A percentile compares a stretch with the other conserved stretches of the same genome.
Conservation (phyloP, 371 early-diverging fungal species). For the Nematocida major region DNA sequence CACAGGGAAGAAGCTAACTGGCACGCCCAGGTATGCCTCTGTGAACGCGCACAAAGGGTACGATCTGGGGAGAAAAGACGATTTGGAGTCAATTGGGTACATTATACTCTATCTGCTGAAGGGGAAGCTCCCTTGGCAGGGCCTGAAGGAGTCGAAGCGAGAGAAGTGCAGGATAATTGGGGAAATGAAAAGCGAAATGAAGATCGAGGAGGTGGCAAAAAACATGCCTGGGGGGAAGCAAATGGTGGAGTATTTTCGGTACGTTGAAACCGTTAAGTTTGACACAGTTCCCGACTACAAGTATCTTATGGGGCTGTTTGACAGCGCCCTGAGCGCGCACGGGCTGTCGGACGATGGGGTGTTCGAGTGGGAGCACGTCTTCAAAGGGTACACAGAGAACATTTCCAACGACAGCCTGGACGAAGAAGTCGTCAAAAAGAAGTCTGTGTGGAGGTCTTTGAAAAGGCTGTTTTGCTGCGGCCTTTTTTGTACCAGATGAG, state of each 20-base stretch:
- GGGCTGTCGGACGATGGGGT: constrained; percentile 63
- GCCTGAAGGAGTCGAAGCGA: constrained; percentile 87
- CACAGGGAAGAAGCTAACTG: constrained; percentile 92
- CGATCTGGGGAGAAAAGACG: constrained; percentile 97
- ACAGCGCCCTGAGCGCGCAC: constrained; percentile 83
- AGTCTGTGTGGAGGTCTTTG: neutral
- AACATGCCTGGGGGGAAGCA: constrained; percentile 87
- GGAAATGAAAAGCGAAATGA: constrained; percentile 95
- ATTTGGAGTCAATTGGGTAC: constrained; percentile 93
- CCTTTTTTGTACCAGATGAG: neutral
- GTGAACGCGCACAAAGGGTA: constrained; percentile 94
- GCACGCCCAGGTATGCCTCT: constrained; percentile 96
- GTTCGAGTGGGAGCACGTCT: constrained; percentile 58
- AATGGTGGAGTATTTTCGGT: constrained; percentile 76
- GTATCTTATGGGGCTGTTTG: constrained; percentile 85
- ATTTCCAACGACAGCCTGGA: constrained; percentile 29
- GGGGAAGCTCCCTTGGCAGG: constrained; percentile 98
- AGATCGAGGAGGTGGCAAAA: constrained; percentile 81
- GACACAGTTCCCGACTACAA: constrained; percentile 96
- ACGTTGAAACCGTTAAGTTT: constrained; percentile 84
- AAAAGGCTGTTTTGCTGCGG: neutral
- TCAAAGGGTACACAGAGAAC: constrained; percentile 21
- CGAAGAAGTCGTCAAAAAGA: constrained; percentile 21
- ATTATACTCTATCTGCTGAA: constrained; percentile 96
- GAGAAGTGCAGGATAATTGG: constrained; percentile 97